A percentile compares a stretch with the other conserved stretches of the same genome.
Evolutionary conservation across 2,329 filamentous ascomycete species (phyloP).

Genomic region (Byssochlamys sp.): DNA sequence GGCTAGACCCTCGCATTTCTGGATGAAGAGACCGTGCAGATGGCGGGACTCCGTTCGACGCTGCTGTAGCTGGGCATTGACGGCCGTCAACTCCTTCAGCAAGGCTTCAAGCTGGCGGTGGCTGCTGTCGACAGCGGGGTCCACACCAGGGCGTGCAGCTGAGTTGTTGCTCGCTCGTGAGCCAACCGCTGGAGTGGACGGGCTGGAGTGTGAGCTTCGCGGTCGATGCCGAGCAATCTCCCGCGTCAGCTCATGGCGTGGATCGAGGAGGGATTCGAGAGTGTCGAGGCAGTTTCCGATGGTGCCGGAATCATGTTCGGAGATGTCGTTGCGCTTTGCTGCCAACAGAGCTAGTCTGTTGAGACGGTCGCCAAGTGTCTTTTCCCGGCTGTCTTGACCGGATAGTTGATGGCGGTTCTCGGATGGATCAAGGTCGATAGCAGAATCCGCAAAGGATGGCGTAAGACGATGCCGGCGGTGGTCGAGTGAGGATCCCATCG

Average conservation of each 20-base stretch:
- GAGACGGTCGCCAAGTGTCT: neutral
- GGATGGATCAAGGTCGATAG: slow-evolving; percentile 15
- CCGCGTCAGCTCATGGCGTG: slow-evolving; percentile 11
- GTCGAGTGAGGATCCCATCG: slow-evolving; percentile 1
- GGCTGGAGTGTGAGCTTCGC: slow-evolving; percentile 4
- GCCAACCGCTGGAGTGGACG: slow-evolving; percentile 3
- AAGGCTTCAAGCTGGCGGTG: slow-evolving; percentile 13
- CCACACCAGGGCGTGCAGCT: neutral
- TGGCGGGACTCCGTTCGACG: slow-evolving; percentile 38
- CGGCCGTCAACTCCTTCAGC: slow-evolving; percentile 15
- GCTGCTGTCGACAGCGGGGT: slow-evolving; percentile 3
- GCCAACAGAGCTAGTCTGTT: slow-evolving; percentile 3
- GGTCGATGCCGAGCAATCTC: slow-evolving; percentile 13
- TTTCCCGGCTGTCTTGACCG: slow-evolving; percentile 5
- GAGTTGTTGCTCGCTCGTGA: neutral
- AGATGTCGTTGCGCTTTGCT: neutral
- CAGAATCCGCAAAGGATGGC: slow-evolving; percentile 15
- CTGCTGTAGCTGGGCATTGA: slow-evolving; percentile 17
- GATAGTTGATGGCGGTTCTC: neutral
- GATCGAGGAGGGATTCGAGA: slow-evolving; percentile 25
- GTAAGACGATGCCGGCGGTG: slow-evolving; percentile 4
- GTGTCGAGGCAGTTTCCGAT: slow-evolving; percentile 14
- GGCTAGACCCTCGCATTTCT: slow-evolving; percentile 48
- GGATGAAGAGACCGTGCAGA: slow-evolving; percentile 53
- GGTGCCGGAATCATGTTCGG: neutral